Evolutionary conservation across 306 rosid genomes (phyloP).

Genomic region (Boehmeria nivea): DNA sequence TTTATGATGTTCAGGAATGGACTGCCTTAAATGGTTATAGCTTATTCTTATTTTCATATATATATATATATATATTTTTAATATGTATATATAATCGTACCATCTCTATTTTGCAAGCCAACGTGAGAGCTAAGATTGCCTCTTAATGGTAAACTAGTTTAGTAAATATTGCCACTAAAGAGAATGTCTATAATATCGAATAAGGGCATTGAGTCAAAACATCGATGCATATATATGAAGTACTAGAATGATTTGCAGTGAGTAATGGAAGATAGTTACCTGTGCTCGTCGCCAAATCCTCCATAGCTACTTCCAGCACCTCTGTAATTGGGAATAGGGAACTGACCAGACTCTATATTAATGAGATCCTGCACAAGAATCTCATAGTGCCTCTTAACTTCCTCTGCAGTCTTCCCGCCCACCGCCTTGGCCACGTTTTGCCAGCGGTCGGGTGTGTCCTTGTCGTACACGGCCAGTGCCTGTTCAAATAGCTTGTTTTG

Average conservation of each 20-base stretch:
- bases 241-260: background rate
- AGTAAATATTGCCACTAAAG: no score
- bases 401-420: slow-evolving; percentile 68
- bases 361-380: slow-evolving; percentile 66
- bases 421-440: slow-evolving; percentile 79
- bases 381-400: slow-evolving; percentile 74
- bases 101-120: no score
- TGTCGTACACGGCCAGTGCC: slow-evolving; percentile 80
- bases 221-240: background rate
- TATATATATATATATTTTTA: no score
- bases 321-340: slow-evolving; percentile 64
- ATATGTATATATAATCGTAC: no score
- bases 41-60: no score
- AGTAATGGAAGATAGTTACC: slow-evolving; percentile 45
- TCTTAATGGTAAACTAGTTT: no score
- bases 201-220: background rate
- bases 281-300: slow-evolving; percentile 33
- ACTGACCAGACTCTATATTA: slow-evolving; percentile 65
- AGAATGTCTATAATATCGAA: no score
- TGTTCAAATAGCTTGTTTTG: slow-evolving; percentile 77
- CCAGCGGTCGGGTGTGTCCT: slow-evolving; percentile 83
- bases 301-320: slow-evolving; percentile 29
- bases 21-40: no score
- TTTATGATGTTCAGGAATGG: no score
- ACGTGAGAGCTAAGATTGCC: no score